Percentiles rank a stretch among this genome's conserved stretches.
Evolutionary conservation across 2,329 filamentous ascomycete species (phyloP).

Genomic region (Colletotrichum aenigma): DNA sequence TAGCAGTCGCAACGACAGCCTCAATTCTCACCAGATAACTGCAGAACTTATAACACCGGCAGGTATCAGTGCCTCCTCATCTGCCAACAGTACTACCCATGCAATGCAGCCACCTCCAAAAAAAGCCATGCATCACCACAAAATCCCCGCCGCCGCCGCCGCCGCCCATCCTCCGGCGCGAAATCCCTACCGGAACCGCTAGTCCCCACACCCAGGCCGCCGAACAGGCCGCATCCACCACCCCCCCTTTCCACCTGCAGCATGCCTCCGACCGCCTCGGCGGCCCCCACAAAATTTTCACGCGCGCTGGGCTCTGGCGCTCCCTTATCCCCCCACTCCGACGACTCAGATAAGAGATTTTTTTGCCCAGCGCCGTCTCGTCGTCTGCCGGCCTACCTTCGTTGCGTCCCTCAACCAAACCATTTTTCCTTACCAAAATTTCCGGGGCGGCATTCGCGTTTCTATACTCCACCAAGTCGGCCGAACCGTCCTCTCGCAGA

Average conservation of each 20-base stretch:
- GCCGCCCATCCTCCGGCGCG: not conserved
- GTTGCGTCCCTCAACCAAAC: not conserved
- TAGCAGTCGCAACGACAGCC: not conserved
- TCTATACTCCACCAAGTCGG: not conserved
- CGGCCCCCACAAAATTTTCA: not conserved
- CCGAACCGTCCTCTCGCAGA: no score
- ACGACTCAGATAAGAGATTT: conserved; percentile 6
- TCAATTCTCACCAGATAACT: not conserved
- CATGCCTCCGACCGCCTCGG: not conserved
- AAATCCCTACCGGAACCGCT: not conserved
- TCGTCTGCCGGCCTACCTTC: not conserved
- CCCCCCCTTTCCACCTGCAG: not conserved
- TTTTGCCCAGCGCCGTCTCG: not conserved
- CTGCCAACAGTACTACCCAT: not conserved
- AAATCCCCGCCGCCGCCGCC: not conserved
- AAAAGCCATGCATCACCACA: not conserved
- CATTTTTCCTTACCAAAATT: not conserved
- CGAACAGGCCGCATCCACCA: not conserved
- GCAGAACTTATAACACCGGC: not conserved
- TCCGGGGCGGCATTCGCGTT: not conserved
- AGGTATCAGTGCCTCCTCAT: not conserved
- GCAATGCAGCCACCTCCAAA: not conserved
- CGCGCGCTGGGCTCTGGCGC: not conserved
- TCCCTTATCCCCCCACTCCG: conserved; percentile 11
- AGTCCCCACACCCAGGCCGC: conserved; percentile 8